A percentile compares a stretch with the other conserved stretches of the same genome.
These are phyloP conservation scores for Amanita exitialis DNA, from an alignment of 768 basidiomycete genomes.

Conservation along the genomic window DNA sequence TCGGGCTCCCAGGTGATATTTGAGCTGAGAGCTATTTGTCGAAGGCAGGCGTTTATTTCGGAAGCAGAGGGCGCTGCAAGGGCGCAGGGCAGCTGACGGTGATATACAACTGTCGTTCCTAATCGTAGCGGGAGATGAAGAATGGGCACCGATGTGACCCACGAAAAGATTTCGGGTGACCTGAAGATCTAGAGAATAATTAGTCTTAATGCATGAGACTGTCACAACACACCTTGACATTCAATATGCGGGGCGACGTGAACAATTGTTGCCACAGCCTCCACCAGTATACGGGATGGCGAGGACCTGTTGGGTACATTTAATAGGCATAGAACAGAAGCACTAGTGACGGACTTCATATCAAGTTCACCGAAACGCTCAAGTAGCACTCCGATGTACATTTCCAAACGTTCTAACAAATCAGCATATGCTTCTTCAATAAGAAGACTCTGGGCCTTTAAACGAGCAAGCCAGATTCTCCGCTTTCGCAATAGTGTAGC, in stretches of 20 bases:
- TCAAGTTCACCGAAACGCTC: conserved; percentile 52
- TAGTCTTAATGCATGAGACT: neutral
- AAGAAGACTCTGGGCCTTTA: conserved; percentile 62
- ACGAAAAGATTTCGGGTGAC: conserved; percentile 43
- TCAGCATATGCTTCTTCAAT: conserved; percentile 53
- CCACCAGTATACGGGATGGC: conserved; percentile 45
- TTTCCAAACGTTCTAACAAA: conserved; percentile 55
- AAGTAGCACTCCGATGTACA: conserved; percentile 52
- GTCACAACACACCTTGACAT: conserved; percentile 38
- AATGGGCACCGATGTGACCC: conserved; percentile 47
- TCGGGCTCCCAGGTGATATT: conserved; percentile 55
- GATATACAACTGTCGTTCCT: conserved; percentile 50
- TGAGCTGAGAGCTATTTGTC: conserved; percentile 40
- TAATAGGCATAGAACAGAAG: conserved; percentile 3
- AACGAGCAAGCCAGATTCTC: conserved; percentile 52
- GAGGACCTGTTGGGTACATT: conserved; percentile 18
- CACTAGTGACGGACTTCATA: conserved; percentile 24
- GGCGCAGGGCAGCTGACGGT: conserved; percentile 39
- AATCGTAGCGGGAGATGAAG: conserved; percentile 38
- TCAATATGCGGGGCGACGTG: conserved; percentile 46
- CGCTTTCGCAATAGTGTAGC: conserved; percentile 53
- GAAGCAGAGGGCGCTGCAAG: conserved; percentile 45
- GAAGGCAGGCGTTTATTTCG: conserved; percentile 46
- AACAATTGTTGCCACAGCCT: conserved; percentile 63
- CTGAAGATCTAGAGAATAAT: conserved; percentile 39